Conservation (phyloP, 257 asterid species). For the Nicotiana benthamiana region DNA sequence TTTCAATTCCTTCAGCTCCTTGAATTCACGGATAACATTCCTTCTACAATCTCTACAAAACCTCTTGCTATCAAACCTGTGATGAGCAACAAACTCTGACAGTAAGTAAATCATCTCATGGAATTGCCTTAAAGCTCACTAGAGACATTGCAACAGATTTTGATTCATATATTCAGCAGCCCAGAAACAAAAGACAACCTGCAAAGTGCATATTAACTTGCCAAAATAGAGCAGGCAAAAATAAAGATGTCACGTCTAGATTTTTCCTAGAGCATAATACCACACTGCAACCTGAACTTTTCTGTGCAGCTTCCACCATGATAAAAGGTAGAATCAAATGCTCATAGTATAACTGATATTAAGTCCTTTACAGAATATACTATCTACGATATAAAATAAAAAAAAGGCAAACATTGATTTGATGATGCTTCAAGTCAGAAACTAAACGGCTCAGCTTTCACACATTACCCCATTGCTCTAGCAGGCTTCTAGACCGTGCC, state of each 20-base stretch:
- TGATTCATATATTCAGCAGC: neutral
- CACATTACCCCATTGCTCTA: neutral
- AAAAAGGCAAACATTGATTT: neutral
- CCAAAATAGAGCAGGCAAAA: neutral
- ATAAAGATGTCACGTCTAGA: neutral
- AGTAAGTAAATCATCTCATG: neutral
- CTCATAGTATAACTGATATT: neutral
- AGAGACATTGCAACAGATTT: neutral
- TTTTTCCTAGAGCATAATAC: neutral
- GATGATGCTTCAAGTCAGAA: neutral
- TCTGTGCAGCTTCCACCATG: neutral
- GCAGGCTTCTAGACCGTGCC: neutral
- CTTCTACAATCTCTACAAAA: conserved; percentile 98
- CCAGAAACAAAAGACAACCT: neutral
- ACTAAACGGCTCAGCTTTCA: neutral
- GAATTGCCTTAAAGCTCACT: neutral
- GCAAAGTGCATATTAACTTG: neutral
- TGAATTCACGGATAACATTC: conserved; percentile 94
- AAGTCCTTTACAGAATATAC: neutral
- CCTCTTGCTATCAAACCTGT: conserved; percentile 96
- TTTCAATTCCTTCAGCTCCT: conserved; percentile 90
- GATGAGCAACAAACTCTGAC: conserved; percentile 10
- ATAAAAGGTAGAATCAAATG: neutral
- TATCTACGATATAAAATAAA: neutral
- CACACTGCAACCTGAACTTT: neutral